phyloP scores from a whole-genome alignment of 1,284 basidiomycete species.

The Sphaerobolus stellatus region DNA sequence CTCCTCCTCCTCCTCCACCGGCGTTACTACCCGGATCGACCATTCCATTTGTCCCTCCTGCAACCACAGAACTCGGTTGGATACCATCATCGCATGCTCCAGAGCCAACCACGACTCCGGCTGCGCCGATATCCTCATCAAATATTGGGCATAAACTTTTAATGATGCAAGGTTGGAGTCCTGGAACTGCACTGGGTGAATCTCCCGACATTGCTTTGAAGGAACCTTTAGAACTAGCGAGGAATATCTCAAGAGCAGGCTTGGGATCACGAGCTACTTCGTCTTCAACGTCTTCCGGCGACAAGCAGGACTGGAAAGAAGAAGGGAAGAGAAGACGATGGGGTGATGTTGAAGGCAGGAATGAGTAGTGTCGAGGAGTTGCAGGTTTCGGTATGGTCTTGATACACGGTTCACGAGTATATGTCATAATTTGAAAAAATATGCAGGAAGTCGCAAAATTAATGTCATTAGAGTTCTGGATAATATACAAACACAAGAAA shows the following conservation, averaged over 20 bases:
- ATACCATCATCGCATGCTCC: too few relatives aligned
- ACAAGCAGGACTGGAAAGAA: slow-evolving; percentile 14
- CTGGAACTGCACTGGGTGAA: slow-evolving; percentile 59
- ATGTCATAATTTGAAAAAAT: too few relatives aligned
- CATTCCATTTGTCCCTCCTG: slow-evolving; percentile 17
- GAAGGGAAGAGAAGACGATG: slow-evolving; percentile 13
- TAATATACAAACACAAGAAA: too few relatives aligned
- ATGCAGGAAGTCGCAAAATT: too few relatives aligned
- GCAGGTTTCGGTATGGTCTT: too few relatives aligned
- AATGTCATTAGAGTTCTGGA: too few relatives aligned
- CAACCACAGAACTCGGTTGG: too few relatives aligned
- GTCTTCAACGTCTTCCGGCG: background rate
- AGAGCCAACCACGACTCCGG: slow-evolving; percentile 29
- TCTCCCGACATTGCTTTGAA: slow-evolving; percentile 40
- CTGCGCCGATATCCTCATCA: slow-evolving; percentile 47
- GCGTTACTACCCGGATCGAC: slow-evolving; percentile 4
- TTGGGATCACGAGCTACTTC: slow-evolving; percentile 42
- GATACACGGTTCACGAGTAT: too few relatives aligned
- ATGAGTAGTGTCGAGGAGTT: too few relatives aligned
- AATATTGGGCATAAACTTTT: slow-evolving; percentile 69
- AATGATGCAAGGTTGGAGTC: slow-evolving; percentile 71
- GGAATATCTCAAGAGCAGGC: slow-evolving; percentile 48
- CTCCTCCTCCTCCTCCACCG: slow-evolving; percentile 32
- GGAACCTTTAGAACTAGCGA: slow-evolving; percentile 53
- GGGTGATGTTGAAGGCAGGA: slow-evolving; percentile 14